Evolutionary conservation across 768 basidiomycete genomes (phyloP).

Genomic region (Pleurotus sapidus): DNA sequence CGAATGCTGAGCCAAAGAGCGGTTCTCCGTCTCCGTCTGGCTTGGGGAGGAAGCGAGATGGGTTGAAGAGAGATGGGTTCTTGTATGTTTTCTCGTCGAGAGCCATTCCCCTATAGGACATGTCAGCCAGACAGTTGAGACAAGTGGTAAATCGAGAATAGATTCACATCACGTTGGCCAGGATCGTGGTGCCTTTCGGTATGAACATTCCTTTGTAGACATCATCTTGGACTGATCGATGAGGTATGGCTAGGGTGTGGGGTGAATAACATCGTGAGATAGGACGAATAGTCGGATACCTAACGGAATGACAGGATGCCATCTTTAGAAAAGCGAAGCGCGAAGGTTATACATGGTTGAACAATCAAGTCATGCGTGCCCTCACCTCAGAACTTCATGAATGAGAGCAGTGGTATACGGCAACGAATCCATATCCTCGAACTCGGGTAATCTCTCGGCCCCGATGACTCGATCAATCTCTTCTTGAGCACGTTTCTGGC

Average conservation of each 20-base stretch:
- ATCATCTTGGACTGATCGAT: constrained; percentile 24
- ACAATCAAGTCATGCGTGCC: not conserved
- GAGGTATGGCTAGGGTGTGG: constrained; percentile 26
- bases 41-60: constrained; percentile 21
- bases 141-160: not conserved
- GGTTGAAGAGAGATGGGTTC: constrained; percentile 20
- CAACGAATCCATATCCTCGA: constrained; percentile 16
- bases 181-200: constrained; percentile 27
- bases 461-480: constrained; percentile 26
- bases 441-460: constrained; percentile 18
- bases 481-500: constrained; percentile 23
- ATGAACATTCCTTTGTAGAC: constrained; percentile 34
- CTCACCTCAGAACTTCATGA: constrained; percentile 24
- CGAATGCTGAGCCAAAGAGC: not conserved
- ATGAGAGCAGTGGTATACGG: constrained; percentile 22
- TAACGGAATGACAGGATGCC: not conserved
- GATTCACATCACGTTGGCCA: constrained; percentile 17
- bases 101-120: constrained; percentile 19
- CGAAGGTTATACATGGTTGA: too few species aligned
- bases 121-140: not conserved
- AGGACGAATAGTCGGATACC: not conserved
- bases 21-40: constrained; percentile 16
- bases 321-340: not conserved
- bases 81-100: constrained; percentile 18
- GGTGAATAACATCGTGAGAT: not conserved